These are phyloP conservation scores for Grammothele lineata DNA, from an alignment of 768 basidiomycete species.

Conservation along the genomic window DNA sequence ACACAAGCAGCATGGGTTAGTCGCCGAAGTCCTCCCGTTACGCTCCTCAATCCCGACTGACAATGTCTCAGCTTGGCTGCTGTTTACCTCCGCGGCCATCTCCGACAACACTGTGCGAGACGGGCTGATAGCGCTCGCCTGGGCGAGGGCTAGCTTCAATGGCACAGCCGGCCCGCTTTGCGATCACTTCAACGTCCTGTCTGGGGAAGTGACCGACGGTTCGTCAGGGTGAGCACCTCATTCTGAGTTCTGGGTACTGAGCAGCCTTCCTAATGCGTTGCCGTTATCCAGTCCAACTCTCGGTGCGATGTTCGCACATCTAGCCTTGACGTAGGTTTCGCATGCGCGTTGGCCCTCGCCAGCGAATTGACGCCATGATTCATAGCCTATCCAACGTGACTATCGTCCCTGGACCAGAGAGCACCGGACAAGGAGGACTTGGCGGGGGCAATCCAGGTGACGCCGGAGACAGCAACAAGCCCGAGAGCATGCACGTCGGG, in stretches of 20 bases:
- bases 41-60: too few species aligned
- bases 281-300: conserved; percentile 3
- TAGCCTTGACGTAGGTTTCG: conserved; percentile 12
- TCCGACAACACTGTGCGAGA: conserved; percentile 10
- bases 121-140: conserved; percentile 3
- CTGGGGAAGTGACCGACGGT: background rate
- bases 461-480: background rate
- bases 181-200: background rate
- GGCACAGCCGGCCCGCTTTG: conserved; percentile 5
- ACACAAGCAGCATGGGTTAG: conserved; percentile 3
- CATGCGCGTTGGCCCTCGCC: too few species aligned
- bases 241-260: too few species aligned
- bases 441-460: too few species aligned
- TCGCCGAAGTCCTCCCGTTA: too few species aligned
- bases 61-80: conserved; percentile 14
- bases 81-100: conserved; percentile 13
- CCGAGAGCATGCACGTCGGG: background rate
- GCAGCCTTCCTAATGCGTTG: background rate
- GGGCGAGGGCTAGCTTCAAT: conserved; percentile 4
- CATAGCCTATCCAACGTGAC: too few species aligned
- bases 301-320: conserved; percentile 12
- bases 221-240: conserved; percentile 1
- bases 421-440: too few species aligned
- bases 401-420: too few species aligned
- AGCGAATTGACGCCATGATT: too few species aligned